Evolutionary conservation across 2,329 filamentous ascomycete species (phyloP), one percentile per base, ranked within the genome.

Genomic region (Exophiala alcalophila): DNA sequence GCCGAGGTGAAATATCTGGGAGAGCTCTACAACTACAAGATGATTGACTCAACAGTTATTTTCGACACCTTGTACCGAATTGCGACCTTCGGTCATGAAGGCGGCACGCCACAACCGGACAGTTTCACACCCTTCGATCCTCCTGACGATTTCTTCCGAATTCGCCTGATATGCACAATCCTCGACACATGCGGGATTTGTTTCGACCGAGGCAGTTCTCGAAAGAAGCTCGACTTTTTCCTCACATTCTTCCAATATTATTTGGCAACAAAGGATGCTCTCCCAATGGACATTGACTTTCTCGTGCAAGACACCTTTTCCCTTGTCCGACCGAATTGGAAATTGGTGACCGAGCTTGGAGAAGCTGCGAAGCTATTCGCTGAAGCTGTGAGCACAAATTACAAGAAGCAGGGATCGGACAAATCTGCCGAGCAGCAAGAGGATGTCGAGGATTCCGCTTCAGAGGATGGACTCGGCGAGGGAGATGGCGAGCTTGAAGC

Each of bases 201-300:
- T 69, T 98, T 96, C 58, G 92, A 92, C 64, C 84, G 91, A 57
- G 92, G 94, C 5, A 81, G 84, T 29, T 86, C 90, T 2, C 94
- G 90, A 64, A 97, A 97, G 73, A 98, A 97, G 67, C 77, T 98
- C 7, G 92, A 98, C 60, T 97, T 95, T 64, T 98, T 97, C 66
- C 72, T 98, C 48, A 91, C 85, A 0, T 97, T 97, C 66, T 88
- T 98, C 58, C 53, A 86, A 77, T 97, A 96, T 65, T 98, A 98
- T 65, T 84, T 97, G 55, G 82, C 85, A 58, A 89, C 86, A 14
- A 98, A 98, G 66, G 81, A 91, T 14, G 76, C 85, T 0, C 67
- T 96, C 26, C 92, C 94, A 0, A 94, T 98, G 87, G 92, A 98
- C 54, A 86, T 97, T 32, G 92, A 98, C 45, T 98, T 98, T 62